Percentiles rank a stretch among this genome's conserved stretches.
Evolutionary conservation across 345 rosid species (phyloP).

Genomic region (Eucalyptus brandiana): DNA sequence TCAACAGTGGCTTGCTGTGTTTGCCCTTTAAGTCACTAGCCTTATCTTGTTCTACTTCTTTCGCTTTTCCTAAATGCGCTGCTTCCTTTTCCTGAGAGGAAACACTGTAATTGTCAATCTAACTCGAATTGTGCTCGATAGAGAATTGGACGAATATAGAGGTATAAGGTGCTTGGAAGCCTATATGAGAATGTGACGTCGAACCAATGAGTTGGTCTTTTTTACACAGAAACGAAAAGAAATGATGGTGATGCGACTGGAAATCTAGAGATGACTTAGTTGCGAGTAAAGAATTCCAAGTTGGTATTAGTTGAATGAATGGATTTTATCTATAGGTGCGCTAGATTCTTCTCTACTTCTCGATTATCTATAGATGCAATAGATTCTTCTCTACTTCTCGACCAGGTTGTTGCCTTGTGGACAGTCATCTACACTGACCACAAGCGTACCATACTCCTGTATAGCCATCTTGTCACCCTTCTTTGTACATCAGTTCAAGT

Average conservation of each 20-base stretch:
- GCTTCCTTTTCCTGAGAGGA: too few species aligned
- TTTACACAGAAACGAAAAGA: neutral
- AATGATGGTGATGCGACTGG: neutral
- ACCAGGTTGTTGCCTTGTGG: neutral
- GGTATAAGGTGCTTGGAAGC: neutral
- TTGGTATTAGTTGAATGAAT: neutral
- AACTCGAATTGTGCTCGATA: too few species aligned
- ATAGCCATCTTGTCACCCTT: neutral
- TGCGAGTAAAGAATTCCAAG: neutral
- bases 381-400: neutral
- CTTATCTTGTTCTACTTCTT: too few species aligned
- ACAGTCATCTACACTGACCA: neutral
- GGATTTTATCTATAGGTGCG: neutral
- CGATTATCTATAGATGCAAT: accelerated
- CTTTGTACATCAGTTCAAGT: neutral
- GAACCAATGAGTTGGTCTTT: neutral
- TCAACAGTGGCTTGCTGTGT: too few species aligned
- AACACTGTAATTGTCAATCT: too few species aligned
- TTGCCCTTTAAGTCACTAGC: too few species aligned
- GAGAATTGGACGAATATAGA: neutral
- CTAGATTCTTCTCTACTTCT: neutral
- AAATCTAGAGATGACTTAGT: neutral
- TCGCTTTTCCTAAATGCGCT: too few species aligned
- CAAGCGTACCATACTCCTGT: neutral
- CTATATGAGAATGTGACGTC: neutral